These are phyloP conservation scores for Anisodus tanguticus DNA, from an alignment of 257 asterid species.

Conservation along the genomic window DNA sequence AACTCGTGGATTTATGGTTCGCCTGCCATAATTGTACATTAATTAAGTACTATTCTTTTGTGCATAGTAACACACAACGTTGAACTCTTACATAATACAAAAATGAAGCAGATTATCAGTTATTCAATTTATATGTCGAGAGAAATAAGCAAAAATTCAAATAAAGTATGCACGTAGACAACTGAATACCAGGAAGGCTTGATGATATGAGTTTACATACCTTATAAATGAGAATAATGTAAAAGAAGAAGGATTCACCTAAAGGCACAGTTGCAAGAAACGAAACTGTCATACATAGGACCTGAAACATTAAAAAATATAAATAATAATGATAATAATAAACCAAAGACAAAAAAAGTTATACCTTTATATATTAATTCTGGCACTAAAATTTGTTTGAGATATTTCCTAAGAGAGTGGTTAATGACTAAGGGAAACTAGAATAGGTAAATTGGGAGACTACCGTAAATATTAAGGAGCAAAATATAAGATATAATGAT, in stretches of 20 bases:
- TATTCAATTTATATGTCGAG: background rate
- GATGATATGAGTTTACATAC: too few species aligned
- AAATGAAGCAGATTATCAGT: background rate
- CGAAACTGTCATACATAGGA: background rate
- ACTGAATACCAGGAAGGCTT: background rate
- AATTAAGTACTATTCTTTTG: background rate
- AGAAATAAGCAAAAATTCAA: background rate
- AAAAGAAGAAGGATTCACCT: too few species aligned
- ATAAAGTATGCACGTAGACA: too few species aligned
- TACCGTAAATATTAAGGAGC: too few species aligned
- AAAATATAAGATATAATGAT: too few species aligned
- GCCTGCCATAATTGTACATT: background rate
- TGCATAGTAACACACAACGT: background rate
- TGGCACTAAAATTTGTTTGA: too few species aligned
- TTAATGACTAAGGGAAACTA: too few species aligned
- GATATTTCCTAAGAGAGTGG: too few species aligned
- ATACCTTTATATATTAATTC: too few species aligned
- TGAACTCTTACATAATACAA: background rate
- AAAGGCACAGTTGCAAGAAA: background rate
- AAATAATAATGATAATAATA: too few species aligned
- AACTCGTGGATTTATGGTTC: background rate
- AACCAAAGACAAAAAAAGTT: background rate
- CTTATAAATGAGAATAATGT: too few species aligned
- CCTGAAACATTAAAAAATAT: background rate
- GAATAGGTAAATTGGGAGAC: too few species aligned